Evolutionary conservation across 2,329 filamentous ascomycete genomes (phyloP).

Genomic region (Boeremia lycopersici): DNA sequence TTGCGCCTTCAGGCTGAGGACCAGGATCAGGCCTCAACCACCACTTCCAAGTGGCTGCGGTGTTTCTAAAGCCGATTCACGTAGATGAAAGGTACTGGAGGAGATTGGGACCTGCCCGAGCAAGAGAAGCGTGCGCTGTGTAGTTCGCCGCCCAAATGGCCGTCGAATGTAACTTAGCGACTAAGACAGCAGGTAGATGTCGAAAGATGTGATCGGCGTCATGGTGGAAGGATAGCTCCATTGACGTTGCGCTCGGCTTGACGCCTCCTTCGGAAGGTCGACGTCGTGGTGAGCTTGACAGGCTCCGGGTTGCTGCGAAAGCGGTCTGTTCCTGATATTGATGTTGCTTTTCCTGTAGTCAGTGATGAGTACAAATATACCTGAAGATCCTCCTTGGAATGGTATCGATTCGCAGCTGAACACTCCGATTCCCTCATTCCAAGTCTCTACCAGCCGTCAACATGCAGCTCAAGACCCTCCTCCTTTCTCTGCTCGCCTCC

Average conservation of each 20-base stretch:
- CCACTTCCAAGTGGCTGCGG: conserved; percentile 3
- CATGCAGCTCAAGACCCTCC: conserved; percentile 19
- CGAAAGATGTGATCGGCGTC: not conserved
- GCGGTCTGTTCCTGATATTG: not conserved
- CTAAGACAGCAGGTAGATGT: conserved; percentile 11
- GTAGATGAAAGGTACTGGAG: conserved; percentile 9
- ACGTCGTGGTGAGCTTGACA: not conserved
- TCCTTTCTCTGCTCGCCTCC: conserved; percentile 16
- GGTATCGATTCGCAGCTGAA: conserved; percentile 18
- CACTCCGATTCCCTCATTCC: conserved; percentile 9
- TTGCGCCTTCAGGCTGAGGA: not conserved
- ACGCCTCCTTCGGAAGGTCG: conserved; percentile 15
- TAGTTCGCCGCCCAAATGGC: not conserved
- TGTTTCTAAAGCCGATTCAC: not conserved
- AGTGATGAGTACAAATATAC: conserved; percentile 9
- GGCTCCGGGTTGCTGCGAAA: conserved; percentile 2
- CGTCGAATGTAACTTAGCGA: conserved; percentile 1
- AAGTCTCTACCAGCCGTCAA: conserved; percentile 1
- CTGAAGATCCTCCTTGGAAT: not conserved
- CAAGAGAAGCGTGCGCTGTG: conserved; percentile 10
- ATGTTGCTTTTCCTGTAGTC: not conserved
- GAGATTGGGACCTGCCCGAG: conserved; percentile 11
- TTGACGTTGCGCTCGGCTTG: conserved; percentile 1
- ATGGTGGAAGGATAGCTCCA: conserved; percentile 1
- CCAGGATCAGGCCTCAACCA: conserved; percentile 1